phyloP scores from a whole-genome alignment of 495 filamentous ascomycete species.

The Mytilinidion resinicola region DNA sequence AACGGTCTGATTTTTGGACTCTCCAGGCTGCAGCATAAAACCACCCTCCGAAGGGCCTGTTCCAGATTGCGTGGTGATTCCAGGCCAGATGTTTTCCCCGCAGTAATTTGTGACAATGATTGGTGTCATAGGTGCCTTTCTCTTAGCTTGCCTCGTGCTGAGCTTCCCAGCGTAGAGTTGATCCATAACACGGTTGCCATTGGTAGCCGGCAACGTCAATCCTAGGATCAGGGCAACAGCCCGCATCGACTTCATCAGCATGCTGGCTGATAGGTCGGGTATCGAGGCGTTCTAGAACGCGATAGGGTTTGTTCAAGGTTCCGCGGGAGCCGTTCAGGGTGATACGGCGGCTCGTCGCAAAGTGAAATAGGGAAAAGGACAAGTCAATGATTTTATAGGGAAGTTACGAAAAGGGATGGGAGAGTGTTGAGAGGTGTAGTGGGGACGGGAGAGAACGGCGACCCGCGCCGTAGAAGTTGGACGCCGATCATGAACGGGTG shows the following conservation, averaged over 20 bases:
- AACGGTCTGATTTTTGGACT: conserved; percentile 49
- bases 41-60: conserved; percentile 55
- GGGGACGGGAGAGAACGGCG: background rate
- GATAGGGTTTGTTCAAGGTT: no score
- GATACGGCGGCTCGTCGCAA: no score
- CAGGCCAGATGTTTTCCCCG: conserved; percentile 61
- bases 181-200: background rate
- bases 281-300: no score
- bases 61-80: conserved; percentile 60
- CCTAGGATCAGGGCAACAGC: background rate
- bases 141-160: background rate
- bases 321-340: no score
- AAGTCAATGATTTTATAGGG: no score
- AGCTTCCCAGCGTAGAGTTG: no score
- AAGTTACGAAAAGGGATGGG: no score
- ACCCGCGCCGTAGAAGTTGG: background rate
- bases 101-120: conserved; percentile 59
- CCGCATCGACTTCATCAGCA: background rate
- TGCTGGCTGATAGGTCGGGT: background rate
- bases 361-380: no score
- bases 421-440: no score
- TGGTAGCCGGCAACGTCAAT: conserved; percentile 9
- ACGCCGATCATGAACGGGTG: background rate
- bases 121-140: conserved; percentile 27
- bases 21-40: conserved; percentile 53